phyloP scores from a whole-genome alignment of 106 monocot species.

The Phalaenopsis equestris region DNA sequence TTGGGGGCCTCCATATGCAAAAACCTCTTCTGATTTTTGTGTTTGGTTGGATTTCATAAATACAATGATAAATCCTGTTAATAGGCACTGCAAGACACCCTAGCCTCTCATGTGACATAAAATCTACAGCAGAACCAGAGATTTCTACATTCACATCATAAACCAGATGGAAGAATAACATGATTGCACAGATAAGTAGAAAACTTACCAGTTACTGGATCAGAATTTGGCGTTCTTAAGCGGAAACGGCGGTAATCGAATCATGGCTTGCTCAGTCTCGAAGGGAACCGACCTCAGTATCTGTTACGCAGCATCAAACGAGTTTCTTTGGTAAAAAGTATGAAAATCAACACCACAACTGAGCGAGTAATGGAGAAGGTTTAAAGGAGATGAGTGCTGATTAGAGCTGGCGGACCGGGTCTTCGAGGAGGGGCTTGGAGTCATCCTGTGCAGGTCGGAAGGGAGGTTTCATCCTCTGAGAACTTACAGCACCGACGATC shows the following conservation, averaged over 20 bases:
- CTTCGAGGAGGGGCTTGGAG: conserved; percentile 78
- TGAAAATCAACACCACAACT: background rate
- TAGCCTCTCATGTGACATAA: too few relatives aligned
- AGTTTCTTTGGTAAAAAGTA: background rate
- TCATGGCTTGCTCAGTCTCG: conserved; percentile 82
- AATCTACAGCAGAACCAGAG: background rate
- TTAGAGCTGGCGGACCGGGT: conserved; percentile 40
- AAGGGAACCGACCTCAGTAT: conserved; percentile 74
- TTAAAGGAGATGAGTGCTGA: background rate
- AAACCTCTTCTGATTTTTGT: too few relatives aligned
- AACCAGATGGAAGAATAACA: background rate
- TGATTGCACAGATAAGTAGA: background rate
- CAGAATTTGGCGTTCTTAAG: background rate
- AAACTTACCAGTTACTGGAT: background rate
- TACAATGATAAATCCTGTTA: too few relatives aligned
- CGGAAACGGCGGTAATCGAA: conserved; percentile 61
- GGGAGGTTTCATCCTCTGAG: conserved; percentile 41
- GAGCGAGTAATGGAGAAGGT: background rate
- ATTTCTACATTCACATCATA: background rate
- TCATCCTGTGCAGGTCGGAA: conserved; percentile 68
- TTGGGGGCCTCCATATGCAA: too few relatives aligned
- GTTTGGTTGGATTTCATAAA: too few relatives aligned
- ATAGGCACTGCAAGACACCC: too few relatives aligned
- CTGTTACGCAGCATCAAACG: conserved; percentile 20
- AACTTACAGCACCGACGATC: background rate